A percentile compares a stretch with the other conserved stretches of the same genome.
Evolutionary conservation across 805 yeast genomes (phyloP).

Genomic region (Suhomyces sp.): DNA sequence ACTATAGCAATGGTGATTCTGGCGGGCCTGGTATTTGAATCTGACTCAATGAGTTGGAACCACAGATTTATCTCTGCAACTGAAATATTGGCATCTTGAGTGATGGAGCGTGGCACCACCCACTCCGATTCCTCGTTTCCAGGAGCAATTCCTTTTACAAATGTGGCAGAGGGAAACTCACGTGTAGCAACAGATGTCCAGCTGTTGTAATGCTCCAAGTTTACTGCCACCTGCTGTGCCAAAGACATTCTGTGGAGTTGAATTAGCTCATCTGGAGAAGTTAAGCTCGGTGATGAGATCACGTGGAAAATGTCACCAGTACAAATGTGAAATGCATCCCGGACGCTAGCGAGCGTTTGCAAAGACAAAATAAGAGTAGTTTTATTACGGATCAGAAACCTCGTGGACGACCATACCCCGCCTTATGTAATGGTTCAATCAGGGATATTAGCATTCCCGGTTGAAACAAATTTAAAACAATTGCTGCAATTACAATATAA

Average conservation of each 20-base stretch:
- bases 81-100: conserved; percentile 23
- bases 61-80: conserved; percentile 38
- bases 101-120: conserved; percentile 38
- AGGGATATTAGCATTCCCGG: not conserved
- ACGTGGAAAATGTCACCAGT: not conserved
- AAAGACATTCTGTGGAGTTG: conserved; percentile 5
- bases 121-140: conserved; percentile 27
- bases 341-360: too few species aligned
- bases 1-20: conserved; percentile 54
- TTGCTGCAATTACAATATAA: too few species aligned
- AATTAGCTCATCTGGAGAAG: not conserved
- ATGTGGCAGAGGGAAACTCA: conserved; percentile 1
- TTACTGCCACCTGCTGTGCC: conserved; percentile 35
- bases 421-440: not conserved
- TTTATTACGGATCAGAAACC: not conserved
- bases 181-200: conserved; percentile 40
- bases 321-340: too few species aligned
- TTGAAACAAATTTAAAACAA: not conserved
- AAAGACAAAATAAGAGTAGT: too few species aligned
- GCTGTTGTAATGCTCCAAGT: conserved; percentile 42
- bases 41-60: conserved; percentile 29
- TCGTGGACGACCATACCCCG: not conserved
- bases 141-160: conserved; percentile 34
- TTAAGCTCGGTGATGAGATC: not conserved
- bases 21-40: conserved; percentile 13